Conservation (phyloP, 2,329 filamentous ascomycete species). For the Chaetomiaceae sp. region DNA sequence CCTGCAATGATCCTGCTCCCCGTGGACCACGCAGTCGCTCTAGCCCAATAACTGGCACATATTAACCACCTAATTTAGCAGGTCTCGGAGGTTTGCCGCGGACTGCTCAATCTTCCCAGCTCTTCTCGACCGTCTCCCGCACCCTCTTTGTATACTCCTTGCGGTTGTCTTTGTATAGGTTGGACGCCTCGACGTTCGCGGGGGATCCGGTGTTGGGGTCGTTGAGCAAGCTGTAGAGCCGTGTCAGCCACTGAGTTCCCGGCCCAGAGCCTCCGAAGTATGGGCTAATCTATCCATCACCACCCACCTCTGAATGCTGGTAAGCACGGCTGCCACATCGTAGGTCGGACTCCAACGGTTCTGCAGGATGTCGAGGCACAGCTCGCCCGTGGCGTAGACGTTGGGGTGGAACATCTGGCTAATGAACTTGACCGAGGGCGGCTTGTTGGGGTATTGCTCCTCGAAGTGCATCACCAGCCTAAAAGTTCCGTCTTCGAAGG, state of each 20-base stretch:
- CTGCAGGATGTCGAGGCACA: slow-evolving; percentile 94
- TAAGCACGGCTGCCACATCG: slow-evolving; percentile 93
- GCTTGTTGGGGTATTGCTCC: slow-evolving; percentile 98
- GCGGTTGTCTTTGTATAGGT: slow-evolving; percentile 96
- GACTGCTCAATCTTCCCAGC: slow-evolving; percentile 76
- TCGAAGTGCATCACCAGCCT: slow-evolving; percentile 98
- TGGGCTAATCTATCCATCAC: background rate
- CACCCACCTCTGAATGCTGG: slow-evolving; percentile 86
- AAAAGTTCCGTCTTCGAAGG: slow-evolving; percentile 97
- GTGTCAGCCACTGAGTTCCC: slow-evolving; percentile 27
- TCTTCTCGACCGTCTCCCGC: slow-evolving; percentile 96
- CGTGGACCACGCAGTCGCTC: background rate
- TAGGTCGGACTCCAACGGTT: slow-evolving; percentile 99
- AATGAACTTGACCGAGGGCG: slow-evolving; percentile 96
- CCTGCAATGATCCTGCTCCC: background rate
- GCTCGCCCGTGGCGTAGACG: slow-evolving; percentile 92
- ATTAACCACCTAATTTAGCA: slow-evolving; percentile 2
- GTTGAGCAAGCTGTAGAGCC: slow-evolving; percentile 69
- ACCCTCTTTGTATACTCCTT: slow-evolving; percentile 96
- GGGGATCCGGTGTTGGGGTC: slow-evolving; percentile 98
- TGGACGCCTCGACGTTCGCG: slow-evolving; percentile 95
- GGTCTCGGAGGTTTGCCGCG: background rate
- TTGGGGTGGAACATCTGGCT: slow-evolving; percentile 99
- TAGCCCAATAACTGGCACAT: too few relatives aligned
- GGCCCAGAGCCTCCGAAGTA: background rate